Conservation (phyloP, 495 filamentous ascomycete genomes). For the Amniculicola lignicola region DNA sequence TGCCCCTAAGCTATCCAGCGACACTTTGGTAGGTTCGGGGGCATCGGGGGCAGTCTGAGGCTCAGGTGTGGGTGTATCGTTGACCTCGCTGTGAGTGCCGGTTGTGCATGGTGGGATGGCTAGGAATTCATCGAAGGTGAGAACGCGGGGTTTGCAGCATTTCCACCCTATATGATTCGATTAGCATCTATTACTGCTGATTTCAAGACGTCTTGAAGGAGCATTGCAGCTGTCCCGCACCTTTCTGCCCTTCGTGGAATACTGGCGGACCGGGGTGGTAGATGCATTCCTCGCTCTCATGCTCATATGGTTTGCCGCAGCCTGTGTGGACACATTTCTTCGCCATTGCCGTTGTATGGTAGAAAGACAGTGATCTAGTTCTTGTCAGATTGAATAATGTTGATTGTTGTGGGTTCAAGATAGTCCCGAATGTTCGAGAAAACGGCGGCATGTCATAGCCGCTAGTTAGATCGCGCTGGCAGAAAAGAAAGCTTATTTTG, state of each 20-base stretch:
- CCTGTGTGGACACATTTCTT: conserved; percentile 95
- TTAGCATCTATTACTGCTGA: conserved; percentile 12
- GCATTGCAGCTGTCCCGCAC: conserved; percentile 49
- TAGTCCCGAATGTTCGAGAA: conserved; percentile 34
- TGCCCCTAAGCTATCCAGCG: conserved; percentile 13
- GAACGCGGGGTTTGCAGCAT: conserved; percentile 96
- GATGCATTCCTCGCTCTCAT: conserved; percentile 77
- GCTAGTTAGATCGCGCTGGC: conserved; percentile 6
- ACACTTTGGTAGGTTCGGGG: conserved; percentile 11
- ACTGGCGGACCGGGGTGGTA: conserved; percentile 93
- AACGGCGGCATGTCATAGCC: conserved; percentile 22
- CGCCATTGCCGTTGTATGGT: conserved; percentile 64
- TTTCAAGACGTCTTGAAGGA: too few species aligned
- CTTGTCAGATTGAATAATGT: too few species aligned
- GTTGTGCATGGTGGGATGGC: conserved; percentile 89
- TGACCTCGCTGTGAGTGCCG: conserved; percentile 86
- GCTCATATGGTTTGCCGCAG: conserved; percentile 83
- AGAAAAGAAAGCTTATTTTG: conserved; percentile 19
- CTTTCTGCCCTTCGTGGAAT: conserved; percentile 99
- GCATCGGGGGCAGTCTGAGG: conserved; percentile 50
- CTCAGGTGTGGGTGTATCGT: conserved; percentile 60
- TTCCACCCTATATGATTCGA: conserved; percentile 75
- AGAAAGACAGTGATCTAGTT: too few species aligned
- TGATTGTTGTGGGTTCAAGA: too few species aligned
- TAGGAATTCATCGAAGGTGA: conserved; percentile 99